Percentiles rank a stretch among this genome's conserved stretches.
These are phyloP conservation scores for Penicillium pancosmium DNA, from an alignment of 495 filamentous ascomycete genomes.

Conservation along the genomic window DNA sequence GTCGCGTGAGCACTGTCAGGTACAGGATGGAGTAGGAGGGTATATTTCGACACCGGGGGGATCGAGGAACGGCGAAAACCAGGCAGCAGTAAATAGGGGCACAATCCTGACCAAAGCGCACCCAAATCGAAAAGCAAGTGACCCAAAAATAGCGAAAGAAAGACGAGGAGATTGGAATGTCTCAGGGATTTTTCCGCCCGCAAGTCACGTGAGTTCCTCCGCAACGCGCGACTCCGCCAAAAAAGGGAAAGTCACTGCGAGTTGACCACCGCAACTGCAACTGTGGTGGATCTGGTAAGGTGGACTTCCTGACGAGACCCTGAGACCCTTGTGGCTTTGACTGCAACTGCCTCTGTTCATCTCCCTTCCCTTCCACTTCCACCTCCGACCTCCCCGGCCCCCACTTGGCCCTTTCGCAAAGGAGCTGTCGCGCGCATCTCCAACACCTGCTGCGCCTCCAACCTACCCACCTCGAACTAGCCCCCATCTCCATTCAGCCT, in stretches of 20 bases:
- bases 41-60: constrained; percentile 5
- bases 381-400: neutral
- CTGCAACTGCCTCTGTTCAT: too few relatives aligned
- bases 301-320: neutral
- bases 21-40: constrained; percentile 1
- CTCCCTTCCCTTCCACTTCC: neutral
- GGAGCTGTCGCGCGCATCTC: constrained; percentile 11
- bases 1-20: constrained; percentile 18
- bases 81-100: neutral
- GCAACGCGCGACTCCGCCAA: constrained; percentile 22
- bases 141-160: constrained; percentile 17
- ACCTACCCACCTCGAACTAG: neutral
- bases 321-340: too few relatives aligned
- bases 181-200: constrained; percentile 24
- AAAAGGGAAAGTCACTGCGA: constrained; percentile 7
- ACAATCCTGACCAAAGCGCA: constrained; percentile 11
- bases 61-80: neutral
- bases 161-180: constrained; percentile 17
- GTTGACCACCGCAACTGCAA: too few relatives aligned
- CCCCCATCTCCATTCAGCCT: neutral
- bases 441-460: constrained; percentile 1
- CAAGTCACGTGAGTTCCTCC: constrained; percentile 27
- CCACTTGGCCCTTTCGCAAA: neutral
- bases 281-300: too few relatives aligned
- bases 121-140: constrained; percentile 5